Percentiles rank a stretch among this genome's conserved stretches.
Conservation (phyloP, 2,329 filamentous ascomycete species). For the Biscogniauxia sp. region DNA sequence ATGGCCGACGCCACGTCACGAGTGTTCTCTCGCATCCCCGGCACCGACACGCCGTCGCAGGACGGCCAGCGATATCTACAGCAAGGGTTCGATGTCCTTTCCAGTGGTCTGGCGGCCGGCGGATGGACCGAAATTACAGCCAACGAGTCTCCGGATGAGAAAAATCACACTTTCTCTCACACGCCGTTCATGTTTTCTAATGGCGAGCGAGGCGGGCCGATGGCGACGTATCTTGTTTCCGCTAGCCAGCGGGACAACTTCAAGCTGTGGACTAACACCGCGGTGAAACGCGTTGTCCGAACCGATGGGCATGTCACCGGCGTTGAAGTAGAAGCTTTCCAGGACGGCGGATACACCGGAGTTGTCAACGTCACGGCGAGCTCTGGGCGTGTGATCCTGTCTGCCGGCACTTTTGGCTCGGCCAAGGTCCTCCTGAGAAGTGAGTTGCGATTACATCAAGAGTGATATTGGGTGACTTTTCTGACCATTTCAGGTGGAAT, state of each 20-base stretch:
- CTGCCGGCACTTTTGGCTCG: constrained; percentile 68
- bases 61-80: constrained; percentile 68
- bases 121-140: constrained; percentile 64
- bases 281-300: constrained; percentile 66
- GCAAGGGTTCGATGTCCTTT: constrained; percentile 62
- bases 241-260: constrained; percentile 63
- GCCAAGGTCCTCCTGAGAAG: constrained; percentile 67
- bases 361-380: constrained; percentile 57
- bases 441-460: constrained; percentile 26
- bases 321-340: constrained; percentile 61
- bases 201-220: constrained; percentile 66
- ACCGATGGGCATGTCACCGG: constrained; percentile 61
- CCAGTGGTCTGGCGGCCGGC: constrained; percentile 53
- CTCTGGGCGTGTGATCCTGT: constrained; percentile 65
- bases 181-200: constrained; percentile 66
- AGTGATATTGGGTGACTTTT: not conserved
- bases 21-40: constrained; percentile 68
- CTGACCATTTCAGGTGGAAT: constrained; percentile 46
- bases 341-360: constrained; percentile 53
- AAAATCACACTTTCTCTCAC: constrained; percentile 64
- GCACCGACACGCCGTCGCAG: constrained; percentile 62
- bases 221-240: constrained; percentile 68
- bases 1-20: constrained; percentile 57
- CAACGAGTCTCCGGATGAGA: constrained; percentile 57
- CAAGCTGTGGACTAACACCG: constrained; percentile 63